Base-by-base conservation (phyloP, 2,329 filamentous ascomycete species). In the Myriosclerotinia curreyana region DNA sequence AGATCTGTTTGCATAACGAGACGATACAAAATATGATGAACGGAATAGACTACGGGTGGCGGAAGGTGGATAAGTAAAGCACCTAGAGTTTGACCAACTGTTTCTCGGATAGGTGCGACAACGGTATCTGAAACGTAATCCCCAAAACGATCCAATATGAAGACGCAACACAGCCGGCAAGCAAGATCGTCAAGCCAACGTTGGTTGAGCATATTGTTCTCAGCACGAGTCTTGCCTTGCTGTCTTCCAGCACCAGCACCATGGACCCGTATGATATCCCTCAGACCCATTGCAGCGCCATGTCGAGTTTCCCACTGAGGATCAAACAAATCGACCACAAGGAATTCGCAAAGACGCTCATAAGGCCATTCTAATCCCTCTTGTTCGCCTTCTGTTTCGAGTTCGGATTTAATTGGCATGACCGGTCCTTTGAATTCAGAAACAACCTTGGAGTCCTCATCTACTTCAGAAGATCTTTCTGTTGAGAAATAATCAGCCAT, bases 81-180 rank as follows among this genome's bases (percentile, higher is more conserved):
- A 71, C 94, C 96, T 17, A 99, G 81, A 2, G 93, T 94, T 77
- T 99, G 95, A 53, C 95, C 95, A 49, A 96, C 91, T 0, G 93
- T 96, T 78, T 99, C 95, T 69, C 95, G 84, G 68, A 99, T 97
- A 0, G 95, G 95, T 0, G 95, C 95, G 49, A 99, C 92, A 0
- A 96, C 96, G 61, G 92, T 99, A 76, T 99, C 95, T 6, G 93
- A 96, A 65, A 96, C 95, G 78, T 97, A 99, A 74, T 99, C 95
- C 64, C 93, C 96, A 74, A 99, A 99, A 61, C 93, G 88, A 77
- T 99, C 95, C 20, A 99, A 86, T 87, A 99, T 97, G 72, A 99
- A 88, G 60, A 99, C 93, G 74, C 91, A 96, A 76, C 93, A 94
- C 56, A 99, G 83, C 34, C 95, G 90, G 72, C 93, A 97, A n/a